Percentiles rank a stretch among this genome's conserved stretches.
Conservation (phyloP, 2,329 filamentous ascomycete species). For the Nemania sp. region DNA sequence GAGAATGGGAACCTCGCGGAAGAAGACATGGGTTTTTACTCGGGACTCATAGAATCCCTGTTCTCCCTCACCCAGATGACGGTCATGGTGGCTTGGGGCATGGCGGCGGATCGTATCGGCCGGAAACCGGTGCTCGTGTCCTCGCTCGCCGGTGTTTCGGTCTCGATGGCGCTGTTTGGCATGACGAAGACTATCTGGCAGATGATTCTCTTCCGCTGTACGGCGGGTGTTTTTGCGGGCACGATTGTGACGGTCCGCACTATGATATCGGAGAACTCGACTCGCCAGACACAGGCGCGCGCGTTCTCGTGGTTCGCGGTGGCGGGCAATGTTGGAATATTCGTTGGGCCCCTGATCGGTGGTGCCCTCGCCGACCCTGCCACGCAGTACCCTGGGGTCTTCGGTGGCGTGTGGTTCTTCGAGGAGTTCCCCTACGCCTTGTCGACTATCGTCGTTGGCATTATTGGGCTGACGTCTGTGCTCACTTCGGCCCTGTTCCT, state of each 20-base stretch:
- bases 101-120: constrained; percentile 74
- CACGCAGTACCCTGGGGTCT: constrained; percentile 69
- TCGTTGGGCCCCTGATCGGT: constrained; percentile 77
- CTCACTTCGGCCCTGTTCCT: constrained; percentile 66
- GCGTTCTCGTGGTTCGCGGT: constrained; percentile 85
- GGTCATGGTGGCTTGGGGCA: constrained; percentile 82
- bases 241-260: constrained; percentile 80
- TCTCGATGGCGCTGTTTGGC: constrained; percentile 75
- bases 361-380: constrained; percentile 77
- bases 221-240: constrained; percentile 80
- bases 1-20: constrained; percentile 71
- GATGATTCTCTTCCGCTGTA: constrained; percentile 78
- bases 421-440: constrained; percentile 74
- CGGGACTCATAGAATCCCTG: constrained; percentile 78
- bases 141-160: constrained; percentile 72
- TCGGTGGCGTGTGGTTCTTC: constrained; percentile 69
- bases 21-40: constrained; percentile 83
- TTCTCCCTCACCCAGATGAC: constrained; percentile 81
- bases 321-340: constrained; percentile 78
- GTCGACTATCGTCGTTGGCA: constrained; percentile 68
- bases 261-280: constrained; percentile 81
- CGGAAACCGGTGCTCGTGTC: constrained; percentile 78
- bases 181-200: constrained; percentile 74
- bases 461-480: constrained; percentile 65
- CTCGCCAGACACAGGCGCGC: constrained; percentile 74